Conservation (phyloP, 345 rosid genomes). For the Passiflora organensis region DNA sequence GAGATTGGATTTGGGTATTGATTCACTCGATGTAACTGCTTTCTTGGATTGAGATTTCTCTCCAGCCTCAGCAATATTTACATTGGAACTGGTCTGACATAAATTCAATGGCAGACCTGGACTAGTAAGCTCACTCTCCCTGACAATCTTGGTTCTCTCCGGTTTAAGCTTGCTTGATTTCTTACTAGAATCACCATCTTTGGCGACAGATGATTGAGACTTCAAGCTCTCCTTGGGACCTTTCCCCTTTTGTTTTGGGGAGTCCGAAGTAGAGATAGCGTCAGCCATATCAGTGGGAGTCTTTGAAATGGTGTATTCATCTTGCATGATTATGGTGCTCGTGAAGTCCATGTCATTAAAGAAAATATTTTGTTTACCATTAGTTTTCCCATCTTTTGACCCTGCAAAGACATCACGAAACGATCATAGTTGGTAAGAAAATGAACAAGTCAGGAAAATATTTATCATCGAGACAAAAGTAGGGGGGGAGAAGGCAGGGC, state of each 20-base stretch:
- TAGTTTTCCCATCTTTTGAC: constrained; percentile 23
- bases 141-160: constrained; percentile 15
- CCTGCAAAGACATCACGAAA: constrained; percentile 39
- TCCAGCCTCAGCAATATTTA: constrained; percentile 17
- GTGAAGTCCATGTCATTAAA: constrained; percentile 51
- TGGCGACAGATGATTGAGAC: constrained; percentile 29
- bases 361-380: constrained; percentile 21
- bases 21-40: constrained; percentile 29
- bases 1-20: constrained; percentile 56
- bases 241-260: constrained; percentile 26
- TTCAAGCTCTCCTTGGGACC: constrained; percentile 15
- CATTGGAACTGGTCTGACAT: constrained; percentile 18
- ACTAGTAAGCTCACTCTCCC: constrained; percentile 17
- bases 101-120: constrained; percentile 24
- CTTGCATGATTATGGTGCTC: constrained; percentile 51
- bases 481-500: no score
- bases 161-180: constrained; percentile 25
- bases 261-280: constrained; percentile 18
- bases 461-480: no score
- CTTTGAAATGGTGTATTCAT: constrained; percentile 57
- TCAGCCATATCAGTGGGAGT: constrained; percentile 27
- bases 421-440: neutral
- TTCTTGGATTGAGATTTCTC: constrained; percentile 21
- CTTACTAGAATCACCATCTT: constrained; percentile 17
- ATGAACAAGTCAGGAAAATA: neutral